Base-by-base conservation (phyloP, 176 grass and related monocot genomes). In the Dendrocalamus sinicus region DNA sequence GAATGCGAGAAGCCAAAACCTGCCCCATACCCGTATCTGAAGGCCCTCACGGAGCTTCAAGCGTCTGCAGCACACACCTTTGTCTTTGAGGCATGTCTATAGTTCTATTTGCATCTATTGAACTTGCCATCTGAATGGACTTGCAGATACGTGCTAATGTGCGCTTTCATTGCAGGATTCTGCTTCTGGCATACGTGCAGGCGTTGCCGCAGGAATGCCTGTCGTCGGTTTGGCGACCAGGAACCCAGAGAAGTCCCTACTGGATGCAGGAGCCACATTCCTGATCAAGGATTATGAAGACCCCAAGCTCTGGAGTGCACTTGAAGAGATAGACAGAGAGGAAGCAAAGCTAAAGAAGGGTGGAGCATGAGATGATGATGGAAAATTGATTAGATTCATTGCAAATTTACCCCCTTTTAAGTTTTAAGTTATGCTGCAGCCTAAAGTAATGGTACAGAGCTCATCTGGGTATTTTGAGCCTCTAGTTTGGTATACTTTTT, bases 1-100 rank as follows among this genome's bases (percentile, higher is more conserved):
- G 96, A 98, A 67, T 98, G 96, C 14, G 93, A 98, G 78, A 79
- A 91, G 70, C 90, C 96, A 6, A 98, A 98, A 74, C 93, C 91
- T 13, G 92, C 88, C 4, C 93, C 96, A 28, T 94, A 89, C 70
- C 93, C 96, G 0, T 99, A 99, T 82, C 78, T 99, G 11, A 94
- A 92, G 71, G 93, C 86, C 54, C 78, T 99, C 70, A 85, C 91
- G 84, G 88, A 96, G 73, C 80, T 96, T 47, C 20, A 73, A 39
- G 90, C 82, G 41, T 95, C 93, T 41, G 72, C 91, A 47, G 84
- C 91, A 26, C 93, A 94, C 75, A 76, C 90, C 22, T 95, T 98
- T 46, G 60, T 98, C 57, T 95, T 95, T 41, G 96, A 98, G 93
- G 96, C 93, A 81, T 4, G n/a, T 19, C 28, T 14, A 51, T 40